Conservation (phyloP, 176 grass and related monocot genomes). For the Paspalum notatum region DNA sequence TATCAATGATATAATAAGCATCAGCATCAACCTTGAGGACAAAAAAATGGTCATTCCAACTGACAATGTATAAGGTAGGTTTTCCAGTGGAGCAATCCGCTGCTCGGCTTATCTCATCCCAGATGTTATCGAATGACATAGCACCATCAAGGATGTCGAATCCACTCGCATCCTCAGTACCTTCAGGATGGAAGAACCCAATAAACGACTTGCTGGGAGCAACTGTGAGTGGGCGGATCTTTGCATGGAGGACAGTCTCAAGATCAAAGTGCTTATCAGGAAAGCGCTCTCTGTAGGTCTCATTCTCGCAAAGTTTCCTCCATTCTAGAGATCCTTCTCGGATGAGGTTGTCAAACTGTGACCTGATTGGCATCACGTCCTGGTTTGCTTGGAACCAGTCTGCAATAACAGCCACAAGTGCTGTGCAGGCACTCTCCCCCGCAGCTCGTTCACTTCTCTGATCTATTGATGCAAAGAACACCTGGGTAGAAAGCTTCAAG, state of each 20-base stretch:
- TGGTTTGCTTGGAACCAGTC: constrained; percentile 88
- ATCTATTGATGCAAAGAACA: constrained; percentile 97
- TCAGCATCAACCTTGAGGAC: constrained; percentile 75
- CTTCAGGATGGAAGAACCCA: constrained; percentile 94
- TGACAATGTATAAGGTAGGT: constrained; percentile 79
- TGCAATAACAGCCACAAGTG: constrained; percentile 84
- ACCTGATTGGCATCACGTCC: constrained; percentile 78
- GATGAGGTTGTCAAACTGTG: constrained; percentile 89
- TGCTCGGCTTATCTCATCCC: constrained; percentile 84
- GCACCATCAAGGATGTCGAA: constrained; percentile 85
- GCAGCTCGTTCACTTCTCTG: constrained; percentile 88
- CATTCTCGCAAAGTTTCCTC: constrained; percentile 89
- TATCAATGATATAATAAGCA: constrained; percentile 86
- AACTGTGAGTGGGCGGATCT: constrained; percentile 76
- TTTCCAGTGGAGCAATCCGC: constrained; percentile 44
- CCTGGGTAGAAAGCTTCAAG: constrained; percentile 67
- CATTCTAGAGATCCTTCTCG: constrained; percentile 91
- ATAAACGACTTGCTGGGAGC: constrained; percentile 71
- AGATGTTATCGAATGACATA: constrained; percentile 94
- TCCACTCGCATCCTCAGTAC: constrained; percentile 51
- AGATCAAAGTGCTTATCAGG: constrained; percentile 97
- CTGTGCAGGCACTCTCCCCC: constrained; percentile 93
- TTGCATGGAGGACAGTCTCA: constrained; percentile 84
- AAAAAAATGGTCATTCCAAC: constrained; percentile 98
- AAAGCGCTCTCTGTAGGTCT: constrained; percentile 69